Base-by-base conservation (phyloP, 2,329 filamentous ascomycete genomes). In the Periconia digitata region DNA sequence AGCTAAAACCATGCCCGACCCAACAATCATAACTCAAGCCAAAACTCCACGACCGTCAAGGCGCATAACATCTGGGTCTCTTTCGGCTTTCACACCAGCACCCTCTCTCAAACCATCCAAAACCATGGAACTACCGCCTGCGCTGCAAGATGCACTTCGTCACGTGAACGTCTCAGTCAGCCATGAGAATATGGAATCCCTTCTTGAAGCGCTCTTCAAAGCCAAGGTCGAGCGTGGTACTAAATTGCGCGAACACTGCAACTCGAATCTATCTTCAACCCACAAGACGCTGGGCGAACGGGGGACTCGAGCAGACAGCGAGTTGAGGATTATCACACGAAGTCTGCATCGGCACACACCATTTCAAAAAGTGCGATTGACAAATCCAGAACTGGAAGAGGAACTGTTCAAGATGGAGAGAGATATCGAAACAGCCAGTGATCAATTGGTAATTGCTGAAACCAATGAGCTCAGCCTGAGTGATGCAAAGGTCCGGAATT, bases 321-420 rank as follows among this genome's bases (percentile, higher is more conserved):
- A 75, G 24, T 23, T 71, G 39, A 61, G 67, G n/a, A 64, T 62
- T 22, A 58, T 77, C 34, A 44, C 72, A 17, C 54, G 60, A 16
- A 69, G 68, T 4, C 52, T 76, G 23, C 74, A 71, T 51, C 62
- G 63, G n/a, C 66, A 74, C 36, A 67, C 64, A 4, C 56, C 61
- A 15, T 72, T 66, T 49, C 53, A 59, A 37, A 47, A 56, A 20
- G 58, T 70, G 24, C 52, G 54, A 37, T 46, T 71, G 46, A 57
- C 53, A 1, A 51, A 64, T 38, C 35, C 55, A 12, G 55, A 54
- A 27, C 36, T 69, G 34, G 65, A 73, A 23, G 56, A 53, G 5
- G 57, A 62, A 20, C 17, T 76, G 46, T 67, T 67, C 21, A 51
- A 50, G 13, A 58, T 76, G 50, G 73, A 75, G 49, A 48, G 48